Conservation (phyloP, 306 rosid species). For the Morella rubra region DNA sequence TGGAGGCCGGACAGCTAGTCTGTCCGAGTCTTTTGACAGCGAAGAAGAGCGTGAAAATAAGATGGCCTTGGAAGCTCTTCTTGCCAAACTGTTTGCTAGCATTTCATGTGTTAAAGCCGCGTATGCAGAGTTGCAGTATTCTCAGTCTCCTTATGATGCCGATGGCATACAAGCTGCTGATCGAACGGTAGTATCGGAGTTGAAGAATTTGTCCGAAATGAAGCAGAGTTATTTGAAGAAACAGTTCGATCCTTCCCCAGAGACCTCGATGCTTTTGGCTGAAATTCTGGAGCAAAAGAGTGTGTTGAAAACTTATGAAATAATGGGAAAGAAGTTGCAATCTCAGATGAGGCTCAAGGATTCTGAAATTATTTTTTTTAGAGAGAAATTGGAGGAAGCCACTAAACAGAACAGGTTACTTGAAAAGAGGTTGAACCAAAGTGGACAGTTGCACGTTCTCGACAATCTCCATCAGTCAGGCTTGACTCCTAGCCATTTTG, state of each 20-base stretch:
- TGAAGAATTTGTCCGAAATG: constrained; percentile 76
- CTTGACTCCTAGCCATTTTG: constrained; percentile 55
- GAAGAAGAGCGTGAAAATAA: constrained; percentile 64
- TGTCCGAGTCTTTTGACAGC: constrained; percentile 30
- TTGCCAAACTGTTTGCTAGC: constrained; percentile 73
- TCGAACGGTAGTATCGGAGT: constrained; percentile 48
- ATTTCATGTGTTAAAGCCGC: constrained; percentile 71
- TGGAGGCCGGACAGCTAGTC: not conserved
- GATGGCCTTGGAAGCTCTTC: constrained; percentile 56
- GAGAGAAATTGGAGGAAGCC: constrained; percentile 67
- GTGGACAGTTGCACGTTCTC: constrained; percentile 48
- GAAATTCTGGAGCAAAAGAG: constrained; percentile 78
- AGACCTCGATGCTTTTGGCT: constrained; percentile 49
- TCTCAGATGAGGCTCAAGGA: constrained; percentile 76
- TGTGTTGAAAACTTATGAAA: constrained; percentile 57
- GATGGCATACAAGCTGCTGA: constrained; percentile 80
- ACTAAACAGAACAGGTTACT: constrained; percentile 49
- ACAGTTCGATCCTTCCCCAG: constrained; percentile 68
- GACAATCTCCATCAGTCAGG: constrained; percentile 63
- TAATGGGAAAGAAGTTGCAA: constrained; percentile 65
- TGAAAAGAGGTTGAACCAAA: constrained; percentile 66
- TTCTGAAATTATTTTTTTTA: constrained; percentile 67
- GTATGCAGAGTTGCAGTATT: constrained; percentile 71
- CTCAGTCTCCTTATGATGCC: constrained; percentile 75
- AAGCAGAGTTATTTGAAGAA: constrained; percentile 74